These are phyloP conservation scores for Mortierella sp. DNA, from an alignment of 371 early-diverging fungal species.

Conservation along the genomic window DNA sequence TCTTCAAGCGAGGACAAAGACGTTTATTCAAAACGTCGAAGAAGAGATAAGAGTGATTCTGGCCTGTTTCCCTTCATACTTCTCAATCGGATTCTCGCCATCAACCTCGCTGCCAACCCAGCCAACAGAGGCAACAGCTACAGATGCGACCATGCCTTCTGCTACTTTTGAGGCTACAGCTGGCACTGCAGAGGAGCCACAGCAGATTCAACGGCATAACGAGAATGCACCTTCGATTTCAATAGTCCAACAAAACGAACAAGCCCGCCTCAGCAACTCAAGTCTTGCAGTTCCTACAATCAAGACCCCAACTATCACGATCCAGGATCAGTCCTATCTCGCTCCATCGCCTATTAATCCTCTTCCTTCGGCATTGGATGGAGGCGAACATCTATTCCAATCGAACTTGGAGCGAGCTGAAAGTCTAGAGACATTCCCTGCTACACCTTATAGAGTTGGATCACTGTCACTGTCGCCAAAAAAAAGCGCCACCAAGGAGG, in stretches of 20 bases:
- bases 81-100: conserved; percentile 26
- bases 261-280: conserved; percentile 10
- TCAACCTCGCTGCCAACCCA: neutral
- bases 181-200: neutral
- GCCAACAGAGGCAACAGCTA: conserved; percentile 1
- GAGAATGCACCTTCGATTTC: neutral
- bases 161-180: too few species aligned
- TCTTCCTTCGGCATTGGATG: conserved; percentile 30
- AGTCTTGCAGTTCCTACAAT: conserved; percentile 17
- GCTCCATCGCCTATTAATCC: conserved; percentile 45
- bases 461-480: neutral
- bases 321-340: conserved; percentile 40
- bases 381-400: conserved; percentile 23
- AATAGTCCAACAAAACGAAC: conserved; percentile 14
- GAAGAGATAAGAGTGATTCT: conserved; percentile 37
- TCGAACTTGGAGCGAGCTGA: conserved; percentile 1
- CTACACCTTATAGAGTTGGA: neutral
- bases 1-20: conserved; percentile 34
- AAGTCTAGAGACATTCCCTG: neutral
- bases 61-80: conserved; percentile 40
- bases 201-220: neutral
- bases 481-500: conserved; percentile 17
- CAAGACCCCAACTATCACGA: conserved; percentile 36
- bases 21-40: conserved; percentile 42
- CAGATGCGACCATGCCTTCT: neutral